A percentile compares a stretch with the other conserved stretches of the same genome.
Evolutionary conservation across 1,284 basidiomycete species (phyloP).

Genomic region (Mycena citricolor): DNA sequence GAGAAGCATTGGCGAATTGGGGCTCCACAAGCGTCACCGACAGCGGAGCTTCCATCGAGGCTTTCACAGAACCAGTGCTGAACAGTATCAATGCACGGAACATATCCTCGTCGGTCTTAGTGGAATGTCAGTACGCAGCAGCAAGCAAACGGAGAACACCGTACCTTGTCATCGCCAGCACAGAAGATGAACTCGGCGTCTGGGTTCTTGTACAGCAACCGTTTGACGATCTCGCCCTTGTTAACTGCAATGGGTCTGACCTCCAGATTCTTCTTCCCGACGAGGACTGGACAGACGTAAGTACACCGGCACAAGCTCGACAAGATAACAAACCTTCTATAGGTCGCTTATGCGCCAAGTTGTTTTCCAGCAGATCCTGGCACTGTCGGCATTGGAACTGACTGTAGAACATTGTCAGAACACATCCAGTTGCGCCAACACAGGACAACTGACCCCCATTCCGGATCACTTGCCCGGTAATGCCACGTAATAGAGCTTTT

Average conservation of each 20-base stretch:
- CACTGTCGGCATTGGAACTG: slow-evolving; percentile 95
- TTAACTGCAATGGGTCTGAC: slow-evolving; percentile 94
- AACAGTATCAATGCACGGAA: slow-evolving; percentile 83
- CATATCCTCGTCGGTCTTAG: slow-evolving; percentile 92
- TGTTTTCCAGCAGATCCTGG: slow-evolving; percentile 94
- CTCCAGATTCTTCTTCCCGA: slow-evolving; percentile 98
- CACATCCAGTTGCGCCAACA: slow-evolving; percentile 23
- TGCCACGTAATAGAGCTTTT: slow-evolving; percentile 99
- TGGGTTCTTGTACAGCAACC: slow-evolving; percentile 88
- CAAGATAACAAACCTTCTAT: slow-evolving; percentile 65
- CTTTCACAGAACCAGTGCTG: slow-evolving; percentile 44
- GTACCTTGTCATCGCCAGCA: slow-evolving; percentile 95
- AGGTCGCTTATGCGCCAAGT: slow-evolving; percentile 81
- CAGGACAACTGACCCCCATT: slow-evolving; percentile 79
- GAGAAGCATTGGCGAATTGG: slow-evolving; percentile 28
- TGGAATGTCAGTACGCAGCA: neutral
- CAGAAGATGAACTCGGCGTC: slow-evolving; percentile 96
- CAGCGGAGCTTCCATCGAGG: slow-evolving; percentile 71
- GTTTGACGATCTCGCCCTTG: slow-evolving; percentile 98
- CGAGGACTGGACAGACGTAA: slow-evolving; percentile 59
- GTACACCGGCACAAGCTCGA: slow-evolving; percentile 26
- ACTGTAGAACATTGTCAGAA: slow-evolving; percentile 38
- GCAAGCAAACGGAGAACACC: slow-evolving; percentile 22
- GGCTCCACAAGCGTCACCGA: slow-evolving; percentile 62
- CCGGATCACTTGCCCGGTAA: slow-evolving; percentile 90